Evolutionary conservation across 192 early-diverging fungal species (phyloP), one percentile per base, ranked within the genome.

Genomic region (Coemansia sp.): DNA sequence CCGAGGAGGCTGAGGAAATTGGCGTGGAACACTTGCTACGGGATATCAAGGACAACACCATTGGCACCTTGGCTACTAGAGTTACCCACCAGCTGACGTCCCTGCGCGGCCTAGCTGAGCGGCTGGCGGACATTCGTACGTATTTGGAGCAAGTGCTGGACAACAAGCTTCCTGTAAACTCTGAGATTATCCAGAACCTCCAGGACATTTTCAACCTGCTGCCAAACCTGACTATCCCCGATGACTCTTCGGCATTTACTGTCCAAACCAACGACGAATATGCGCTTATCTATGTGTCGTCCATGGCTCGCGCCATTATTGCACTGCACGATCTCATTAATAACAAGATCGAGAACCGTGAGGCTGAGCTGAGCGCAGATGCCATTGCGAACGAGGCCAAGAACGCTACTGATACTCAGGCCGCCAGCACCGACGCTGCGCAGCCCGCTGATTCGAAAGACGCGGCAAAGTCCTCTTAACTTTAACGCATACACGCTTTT

Each of bases 1-100:
- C 98, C 4, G 98, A 99, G 76, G 98, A 99, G 81, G 93, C 96
- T n/a, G 98, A 99, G 84, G 98, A 99, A 74, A 98, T 99, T 77
- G 98, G 98, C 37, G 98, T 99, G 1, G 98, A 99, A 74, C 98
- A 99, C 66, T 83, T 99, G 72, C 84, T 99, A 60, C 89, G 98
- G 64, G 98, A 99, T 73, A 97, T 99, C 75, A 99, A 98, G 78
- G 98, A 99, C 79, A 97, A 90, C 60, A 87, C 93, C n/a, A 90
- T 93, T 29, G 96, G 98, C 2, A 94, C 95, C 18, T 83, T 99
- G 40, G 95, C 95, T 0, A 96, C 92, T n/a, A 90, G 94, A 24
- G 89, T 99, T 61, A 90, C 88, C 4, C 89, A 94, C 70, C 96
- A 98, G 84, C 83, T 98, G 64, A 88, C 92, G 27, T 98, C 95